These are phyloP conservation scores for Colletotrichum sp. DNA, from an alignment of 2,329 filamentous ascomycete genomes.

Conservation along the genomic window DNA sequence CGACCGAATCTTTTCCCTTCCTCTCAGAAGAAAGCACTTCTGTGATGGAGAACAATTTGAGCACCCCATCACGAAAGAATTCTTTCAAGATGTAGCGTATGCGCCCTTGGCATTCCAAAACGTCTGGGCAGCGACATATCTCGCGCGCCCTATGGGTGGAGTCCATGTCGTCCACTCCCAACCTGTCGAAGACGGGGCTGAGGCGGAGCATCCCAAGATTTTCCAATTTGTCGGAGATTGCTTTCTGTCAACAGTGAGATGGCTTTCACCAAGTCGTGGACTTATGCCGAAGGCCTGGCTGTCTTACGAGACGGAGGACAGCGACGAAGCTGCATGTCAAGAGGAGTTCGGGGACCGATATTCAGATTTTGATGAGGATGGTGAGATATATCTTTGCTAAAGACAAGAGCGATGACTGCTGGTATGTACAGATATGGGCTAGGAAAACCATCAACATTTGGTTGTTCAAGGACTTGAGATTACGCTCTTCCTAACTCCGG, in stretches of 20 bases:
- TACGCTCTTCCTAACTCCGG: not conserved
- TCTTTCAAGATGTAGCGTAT: not conserved
- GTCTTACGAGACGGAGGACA: not conserved
- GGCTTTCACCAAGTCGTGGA: not conserved
- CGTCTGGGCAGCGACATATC: not conserved
- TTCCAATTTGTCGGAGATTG: not conserved
- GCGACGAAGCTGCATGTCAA: not conserved
- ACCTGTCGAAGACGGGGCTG: not conserved
- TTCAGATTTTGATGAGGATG: not conserved
- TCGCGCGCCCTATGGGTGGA: not conserved
- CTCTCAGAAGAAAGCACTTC: not conserved
- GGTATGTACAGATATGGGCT: not conserved
- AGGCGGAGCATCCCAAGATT: not conserved
- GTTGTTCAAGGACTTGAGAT: not conserved
- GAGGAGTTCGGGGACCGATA: not conserved
- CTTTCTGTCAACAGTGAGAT: not conserved
- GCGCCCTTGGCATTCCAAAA: not conserved
- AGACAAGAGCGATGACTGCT: not conserved
- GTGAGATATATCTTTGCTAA: not conserved
- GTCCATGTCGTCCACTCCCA: not conserved
- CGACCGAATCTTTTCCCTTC: not conserved
- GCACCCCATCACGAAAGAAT: not conserved
- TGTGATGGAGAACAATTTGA: not conserved
- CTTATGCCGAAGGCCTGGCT: not conserved
- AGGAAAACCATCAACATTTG: not conserved